Percentiles rank a stretch among this genome's conserved stretches.
phyloP scores from a whole-genome alignment of 1,284 basidiomycete genomes.

The Trichosporon sp. region DNA sequence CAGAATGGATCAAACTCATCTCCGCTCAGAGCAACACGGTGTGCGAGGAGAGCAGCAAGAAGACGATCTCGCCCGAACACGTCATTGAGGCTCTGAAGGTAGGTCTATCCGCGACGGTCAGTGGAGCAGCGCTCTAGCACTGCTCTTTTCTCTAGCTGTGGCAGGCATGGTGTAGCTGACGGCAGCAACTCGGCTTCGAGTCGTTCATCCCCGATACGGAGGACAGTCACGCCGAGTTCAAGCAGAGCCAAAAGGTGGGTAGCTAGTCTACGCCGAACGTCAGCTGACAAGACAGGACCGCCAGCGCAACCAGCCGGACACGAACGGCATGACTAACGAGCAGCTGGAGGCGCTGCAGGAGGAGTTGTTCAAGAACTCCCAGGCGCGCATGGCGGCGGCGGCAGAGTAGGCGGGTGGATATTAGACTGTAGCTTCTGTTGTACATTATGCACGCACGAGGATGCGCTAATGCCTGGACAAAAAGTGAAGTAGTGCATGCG shows the following conservation, averaged over 20 bases:
- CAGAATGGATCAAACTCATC: constrained; percentile 97
- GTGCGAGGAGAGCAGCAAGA: constrained; percentile 97
- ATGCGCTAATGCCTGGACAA: background rate
- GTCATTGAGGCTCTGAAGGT: constrained; percentile 91
- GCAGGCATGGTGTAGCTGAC: constrained; percentile 58
- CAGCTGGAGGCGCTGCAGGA: constrained; percentile 87
- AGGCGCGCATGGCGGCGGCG: constrained; percentile 60
- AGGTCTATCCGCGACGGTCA: constrained; percentile 35
- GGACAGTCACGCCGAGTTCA: constrained; percentile 77
- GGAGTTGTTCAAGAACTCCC: constrained; percentile 84
- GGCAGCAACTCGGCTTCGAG: constrained; percentile 70
- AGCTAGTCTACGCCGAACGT: constrained; percentile 28
- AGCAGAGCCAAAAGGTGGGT: constrained; percentile 43
- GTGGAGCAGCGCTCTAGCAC: no score
- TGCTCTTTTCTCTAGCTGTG: background rate
- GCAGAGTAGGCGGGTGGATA: constrained; percentile 8
- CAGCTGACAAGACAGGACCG: constrained; percentile 36
- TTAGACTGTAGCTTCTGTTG: constrained; percentile 23
- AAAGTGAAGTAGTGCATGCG: constrained; percentile 16
- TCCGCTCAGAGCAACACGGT: constrained; percentile 98
- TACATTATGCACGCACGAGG: constrained; percentile 25
- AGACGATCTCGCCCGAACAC: constrained; percentile 98
- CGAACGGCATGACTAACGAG: constrained; percentile 87
- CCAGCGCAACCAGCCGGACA: constrained; percentile 83
- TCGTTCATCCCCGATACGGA: constrained; percentile 93